Base-by-base conservation (phyloP, 495 filamentous ascomycete genomes). In the Penicillium riverlandense region DNA sequence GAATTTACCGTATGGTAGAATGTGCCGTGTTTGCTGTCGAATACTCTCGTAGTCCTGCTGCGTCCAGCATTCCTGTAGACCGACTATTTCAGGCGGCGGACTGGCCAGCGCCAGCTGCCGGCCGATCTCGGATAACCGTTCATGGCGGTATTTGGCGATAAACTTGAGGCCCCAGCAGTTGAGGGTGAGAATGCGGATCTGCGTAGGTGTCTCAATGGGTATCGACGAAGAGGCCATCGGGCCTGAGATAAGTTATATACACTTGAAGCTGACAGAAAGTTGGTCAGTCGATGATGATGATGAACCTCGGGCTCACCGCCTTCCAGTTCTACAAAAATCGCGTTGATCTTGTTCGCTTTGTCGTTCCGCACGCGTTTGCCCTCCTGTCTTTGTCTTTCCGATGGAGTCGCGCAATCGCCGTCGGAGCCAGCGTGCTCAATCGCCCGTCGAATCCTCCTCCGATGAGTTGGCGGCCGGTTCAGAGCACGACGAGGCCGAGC, bases 101-200 rank as follows among this genome's bases (percentile, higher is more conserved):
- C 71, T 63, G 41, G 82, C 70, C 7, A 75, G 57, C 49, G 86
- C 82, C 29, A 95, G 75, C 41, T 80, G 79, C 37, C 78, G 77
- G 37, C 90, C 89, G 50, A 98, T 95, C 61, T 95, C 88, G 9
- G 72, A 58, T 37, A 96, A 76, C 30, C 92, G 89, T 57, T 85
- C 86, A 52, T 75, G 70, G 43, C 91, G 88, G 50, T 84, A 74
- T 54, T 82, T 83, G 47, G 89, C 79, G 52, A 96, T 72, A 66
- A 80, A 92, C 62, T 95, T 92, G 43, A 97, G 79, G 35, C 92
- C 92, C 90, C 92, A 96, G 79, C 88, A 94, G 62, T 98, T 98
- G 59, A 94, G 80, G 4, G 85, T 86, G 55, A 96, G 67, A 43
- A 96, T 70, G 45, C 83, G 82, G 55, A 96, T 80, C 7, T 59